Percentiles rank a stretch among this genome's conserved stretches.
Evolutionary conservation across 306 rosid species (phyloP).

Genomic region (Dryas alaskensis): DNA sequence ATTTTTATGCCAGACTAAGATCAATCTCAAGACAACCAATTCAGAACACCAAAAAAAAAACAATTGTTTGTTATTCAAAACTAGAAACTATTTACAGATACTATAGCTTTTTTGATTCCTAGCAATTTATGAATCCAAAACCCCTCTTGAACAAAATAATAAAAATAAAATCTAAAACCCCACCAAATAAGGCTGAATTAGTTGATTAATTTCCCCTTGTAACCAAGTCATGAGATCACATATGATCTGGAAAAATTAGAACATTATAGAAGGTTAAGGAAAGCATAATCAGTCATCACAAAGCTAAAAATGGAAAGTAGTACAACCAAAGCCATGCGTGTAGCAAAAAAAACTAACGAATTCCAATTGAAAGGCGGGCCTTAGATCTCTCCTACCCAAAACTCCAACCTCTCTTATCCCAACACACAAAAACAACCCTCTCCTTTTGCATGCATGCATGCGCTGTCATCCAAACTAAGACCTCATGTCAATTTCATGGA

Average conservation of each 20-base stretch:
- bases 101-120: too few relatives aligned
- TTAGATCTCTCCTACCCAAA: constrained; percentile 49
- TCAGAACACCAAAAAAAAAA: too few relatives aligned
- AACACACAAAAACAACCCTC: constrained; percentile 30
- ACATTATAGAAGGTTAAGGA: background rate
- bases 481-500: constrained; percentile 21
- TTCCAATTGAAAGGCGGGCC: constrained; percentile 53
- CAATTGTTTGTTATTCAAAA: too few relatives aligned
- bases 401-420: constrained; percentile 22
- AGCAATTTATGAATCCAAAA: background rate
- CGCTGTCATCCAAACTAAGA: constrained; percentile 13
- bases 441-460: background rate
- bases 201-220: background rate
- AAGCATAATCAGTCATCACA: background rate
- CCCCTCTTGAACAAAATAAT: background rate
- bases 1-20: too few relatives aligned
- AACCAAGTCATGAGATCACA: background rate
- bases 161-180: background rate
- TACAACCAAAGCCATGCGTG: background rate
- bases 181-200: background rate
- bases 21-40: too few relatives aligned
- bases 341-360: constrained; percentile 12
- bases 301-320: constrained; percentile 1
- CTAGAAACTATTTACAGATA: too few relatives aligned
- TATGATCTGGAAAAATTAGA: background rate